Percentiles rank a stretch among this genome's conserved stretches.
These are phyloP conservation scores for Amylostereum areolatum DNA, from an alignment of 1,284 basidiomycete species.

Conservation along the genomic window DNA sequence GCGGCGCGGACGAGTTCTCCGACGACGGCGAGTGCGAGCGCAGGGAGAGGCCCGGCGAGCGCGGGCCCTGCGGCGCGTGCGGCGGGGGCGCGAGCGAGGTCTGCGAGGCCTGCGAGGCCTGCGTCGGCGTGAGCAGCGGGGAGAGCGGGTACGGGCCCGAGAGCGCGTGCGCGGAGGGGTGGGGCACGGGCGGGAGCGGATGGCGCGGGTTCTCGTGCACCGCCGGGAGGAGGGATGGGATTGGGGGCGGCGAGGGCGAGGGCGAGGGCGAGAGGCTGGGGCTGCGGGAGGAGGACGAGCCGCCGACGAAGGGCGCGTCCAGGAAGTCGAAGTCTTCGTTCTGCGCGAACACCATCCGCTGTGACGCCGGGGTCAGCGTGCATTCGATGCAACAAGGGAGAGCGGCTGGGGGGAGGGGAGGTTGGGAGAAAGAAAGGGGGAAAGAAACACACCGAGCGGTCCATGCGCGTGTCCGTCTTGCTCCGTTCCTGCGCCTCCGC, in stretches of 20 bases:
- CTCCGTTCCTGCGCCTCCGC: conserved; percentile 57
- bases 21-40: conserved; percentile 52
- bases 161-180: too few relatives aligned
- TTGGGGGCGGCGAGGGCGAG: conserved; percentile 28
- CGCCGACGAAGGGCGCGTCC: conserved; percentile 18
- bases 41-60: conserved; percentile 45
- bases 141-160: conserved; percentile 11
- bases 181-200: conserved; percentile 32
- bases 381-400: too few relatives aligned
- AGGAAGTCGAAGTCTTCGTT: conserved; percentile 20
- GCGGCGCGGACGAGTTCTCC: conserved; percentile 21
- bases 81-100: conserved; percentile 57
- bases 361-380: too few relatives aligned
- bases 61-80: conserved; percentile 62
- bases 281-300: conserved; percentile 31
- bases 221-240: conserved; percentile 27
- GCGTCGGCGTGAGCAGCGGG: conserved; percentile 13
- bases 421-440: too few relatives aligned
- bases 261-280: conserved; percentile 32
- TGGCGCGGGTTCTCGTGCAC: conserved; percentile 20
- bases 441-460: conserved; percentile 42
- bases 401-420: too few relatives aligned
- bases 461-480: conserved; percentile 48
- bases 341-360: conserved; percentile 29
- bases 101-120: conserved; percentile 15